Conservation (phyloP, 2,329 filamentous ascomycete genomes). For the Pseudogymnoascus sp. region DNA sequence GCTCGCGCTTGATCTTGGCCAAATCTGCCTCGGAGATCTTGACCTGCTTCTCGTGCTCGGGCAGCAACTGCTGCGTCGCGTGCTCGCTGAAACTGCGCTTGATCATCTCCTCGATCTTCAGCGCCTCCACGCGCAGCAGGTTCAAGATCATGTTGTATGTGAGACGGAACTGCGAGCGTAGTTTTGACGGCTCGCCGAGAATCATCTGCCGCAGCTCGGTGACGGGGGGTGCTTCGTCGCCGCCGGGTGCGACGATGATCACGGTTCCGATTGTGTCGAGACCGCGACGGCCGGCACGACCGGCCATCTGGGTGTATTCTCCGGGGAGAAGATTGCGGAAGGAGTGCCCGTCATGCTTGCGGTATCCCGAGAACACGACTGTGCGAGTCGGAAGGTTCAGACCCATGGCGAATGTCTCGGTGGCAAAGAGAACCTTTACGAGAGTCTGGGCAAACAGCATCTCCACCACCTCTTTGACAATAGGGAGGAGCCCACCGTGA, state of each 20-base stretch:
- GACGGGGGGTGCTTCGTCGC: slow-evolving; percentile 81
- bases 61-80: slow-evolving; percentile 85
- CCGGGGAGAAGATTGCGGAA: slow-evolving; percentile 89
- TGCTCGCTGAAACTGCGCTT: slow-evolving; percentile 99
- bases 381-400: slow-evolving; percentile 92
- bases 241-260: slow-evolving; percentile 76
- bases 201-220: slow-evolving; percentile 86
- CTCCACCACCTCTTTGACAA: slow-evolving; percentile 96
- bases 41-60: slow-evolving; percentile 92
- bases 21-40: slow-evolving; percentile 86
- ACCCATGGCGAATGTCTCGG: slow-evolving; percentile 98
- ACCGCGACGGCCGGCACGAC: slow-evolving; percentile 84
- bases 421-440: slow-evolving; percentile 95
- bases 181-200: slow-evolving; percentile 86
- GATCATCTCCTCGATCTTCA: slow-evolving; percentile 99
- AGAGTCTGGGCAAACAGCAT: slow-evolving; percentile 91
- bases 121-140: slow-evolving; percentile 82
- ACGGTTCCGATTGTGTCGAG: slow-evolving; percentile 89
- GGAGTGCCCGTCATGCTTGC: slow-evolving; percentile 88
- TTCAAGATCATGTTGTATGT: slow-evolving; percentile 99
- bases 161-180: slow-evolving; percentile 89
- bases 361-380: slow-evolving; percentile 93
- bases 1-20: slow-evolving; percentile 78
- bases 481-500: slow-evolving; percentile 87
- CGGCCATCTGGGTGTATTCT: slow-evolving; percentile 98